Percentiles rank a stretch among this genome's conserved stretches.
Evolutionary conservation across 768 basidiomycete species (phyloP).

Genomic region (Trametes meyenii): DNA sequence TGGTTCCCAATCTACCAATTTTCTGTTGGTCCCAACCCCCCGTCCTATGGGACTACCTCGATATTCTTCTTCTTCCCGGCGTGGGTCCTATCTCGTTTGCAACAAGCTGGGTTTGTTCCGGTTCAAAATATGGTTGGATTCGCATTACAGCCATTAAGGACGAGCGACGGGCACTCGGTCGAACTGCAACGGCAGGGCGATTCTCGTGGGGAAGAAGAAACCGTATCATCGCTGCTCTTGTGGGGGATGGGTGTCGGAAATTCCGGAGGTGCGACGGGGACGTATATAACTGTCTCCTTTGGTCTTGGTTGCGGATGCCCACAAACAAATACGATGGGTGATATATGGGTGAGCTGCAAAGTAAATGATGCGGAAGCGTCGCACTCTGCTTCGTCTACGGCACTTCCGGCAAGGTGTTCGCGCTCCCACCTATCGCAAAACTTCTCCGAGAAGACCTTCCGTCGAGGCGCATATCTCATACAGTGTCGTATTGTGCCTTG

Average conservation of each 20-base stretch:
- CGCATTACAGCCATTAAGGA: not conserved
- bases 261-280: not conserved
- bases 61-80: not conserved
- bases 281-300: not conserved
- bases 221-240: no score
- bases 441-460: not conserved
- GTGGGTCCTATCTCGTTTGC: slow-evolving; percentile 1
- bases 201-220: no score
- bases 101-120: not conserved
- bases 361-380: not conserved
- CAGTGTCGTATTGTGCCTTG: not conserved
- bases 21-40: not conserved
- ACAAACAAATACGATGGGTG: not conserved
- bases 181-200: no score
- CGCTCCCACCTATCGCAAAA: not conserved
- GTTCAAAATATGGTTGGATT: not conserved
- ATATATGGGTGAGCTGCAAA: slow-evolving; percentile 1
- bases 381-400: not conserved
- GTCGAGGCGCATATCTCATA: not conserved
- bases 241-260: not conserved
- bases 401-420: not conserved
- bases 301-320: not conserved
- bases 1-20: not conserved
- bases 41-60: not conserved
- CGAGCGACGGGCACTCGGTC: not conserved